Evolutionary conservation across 148 eudicot genomes (phyloP), one percentile per base, ranked within the genome.

Genomic region (Euryodendron excelsum): DNA sequence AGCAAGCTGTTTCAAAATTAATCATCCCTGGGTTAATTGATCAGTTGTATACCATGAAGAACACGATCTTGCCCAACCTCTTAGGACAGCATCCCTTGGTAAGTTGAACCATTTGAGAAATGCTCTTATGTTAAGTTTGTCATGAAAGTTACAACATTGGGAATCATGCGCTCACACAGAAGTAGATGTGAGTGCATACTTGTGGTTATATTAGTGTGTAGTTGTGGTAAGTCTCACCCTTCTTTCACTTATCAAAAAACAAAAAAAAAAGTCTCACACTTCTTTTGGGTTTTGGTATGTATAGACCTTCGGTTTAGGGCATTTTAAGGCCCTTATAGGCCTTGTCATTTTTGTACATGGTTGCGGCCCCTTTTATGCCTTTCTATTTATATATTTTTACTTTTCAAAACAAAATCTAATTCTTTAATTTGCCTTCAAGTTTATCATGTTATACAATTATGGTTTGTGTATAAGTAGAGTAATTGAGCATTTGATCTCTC

Each of bases 11-110:
- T 78, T 88, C 98, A 78, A 88, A 88, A 77, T 83, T 96, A 68
- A 52, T 96, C 53, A 85, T 96, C 78, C 99, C 98, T 59, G 99
- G 90, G 63, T 74, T 96, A 70, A 81, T 86, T 82, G 91, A 92
- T 79, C 99, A 96, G 87, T 67, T 96, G 70, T 80, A 84, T 72
- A 78, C 93, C 39, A 82, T 89, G 88, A 96, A 87, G 89, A 85
- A 74, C 76, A 69, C 79, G 52, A 76, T 83, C 39, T 80, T 79
- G 34, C 89, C 91, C 23, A 79, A 86, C 79, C 82, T 91, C 70
- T 84, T 84, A 45, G 75, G 62, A 70, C 87, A 88, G 41, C 93
- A 86, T 72, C 90, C 92, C 59, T 81, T 80, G 91, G 99, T 93
- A 83, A 20, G 73, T 56, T 73, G 73, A 76, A n/a, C 21, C 56